These are phyloP conservation scores for Phytophthora melonis DNA, from an alignment of 352 stramenopile species.

Conservation along the genomic window DNA sequence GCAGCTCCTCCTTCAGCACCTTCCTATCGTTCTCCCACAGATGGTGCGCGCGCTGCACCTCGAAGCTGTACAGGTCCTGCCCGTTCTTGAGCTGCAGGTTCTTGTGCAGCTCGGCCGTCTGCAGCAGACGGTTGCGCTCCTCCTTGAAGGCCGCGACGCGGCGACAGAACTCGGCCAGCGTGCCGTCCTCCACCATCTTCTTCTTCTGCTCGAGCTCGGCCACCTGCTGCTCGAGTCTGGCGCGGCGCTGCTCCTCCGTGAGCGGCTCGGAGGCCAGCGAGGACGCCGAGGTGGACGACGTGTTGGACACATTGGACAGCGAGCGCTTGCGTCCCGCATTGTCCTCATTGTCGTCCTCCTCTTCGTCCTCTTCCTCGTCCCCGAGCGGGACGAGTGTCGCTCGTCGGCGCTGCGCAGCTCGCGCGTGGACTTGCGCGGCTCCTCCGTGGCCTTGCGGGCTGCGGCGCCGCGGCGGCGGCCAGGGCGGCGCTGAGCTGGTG, in stretches of 20 bases:
- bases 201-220: conserved; percentile 85
- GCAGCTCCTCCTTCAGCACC: conserved; percentile 62
- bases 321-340: conserved; percentile 53
- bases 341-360: conserved; percentile 32
- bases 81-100: conserved; percentile 88
- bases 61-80: conserved; percentile 81
- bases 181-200: conserved; percentile 86
- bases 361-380: conserved; percentile 40
- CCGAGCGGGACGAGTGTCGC: conserved; percentile 34
- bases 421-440: conserved; percentile 11
- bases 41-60: conserved; percentile 75
- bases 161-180: conserved; percentile 82
- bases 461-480: conserved; percentile 32
- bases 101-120: conserved; percentile 83
- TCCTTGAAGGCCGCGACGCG: conserved; percentile 88
- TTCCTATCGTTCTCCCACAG: conserved; percentile 73
- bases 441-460: conserved; percentile 14
- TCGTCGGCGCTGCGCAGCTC: conserved; percentile 33
- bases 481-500: conserved; percentile 21
- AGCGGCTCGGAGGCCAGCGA: conserved; percentile 58
- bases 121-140: conserved; percentile 75
- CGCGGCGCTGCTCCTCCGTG: conserved; percentile 47
- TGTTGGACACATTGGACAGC: conserved; percentile 74
- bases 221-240: conserved; percentile 62
- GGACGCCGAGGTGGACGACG: conserved; percentile 58